Evolutionary conservation across 2,329 filamentous ascomycete species (phyloP), one percentile per base, ranked within the genome.

Genomic region (Fusarium sp.): DNA sequence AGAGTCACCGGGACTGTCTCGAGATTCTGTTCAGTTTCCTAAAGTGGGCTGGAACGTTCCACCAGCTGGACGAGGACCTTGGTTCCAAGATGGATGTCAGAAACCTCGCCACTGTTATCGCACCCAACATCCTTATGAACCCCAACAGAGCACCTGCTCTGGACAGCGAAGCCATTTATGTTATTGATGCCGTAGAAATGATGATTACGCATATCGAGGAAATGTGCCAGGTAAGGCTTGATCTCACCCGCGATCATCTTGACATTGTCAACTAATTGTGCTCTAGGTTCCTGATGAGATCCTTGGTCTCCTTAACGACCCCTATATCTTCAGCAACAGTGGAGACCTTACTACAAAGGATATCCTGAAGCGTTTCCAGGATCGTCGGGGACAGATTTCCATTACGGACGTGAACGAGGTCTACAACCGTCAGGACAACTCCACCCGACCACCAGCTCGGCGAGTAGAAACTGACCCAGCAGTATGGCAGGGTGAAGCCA

Each of bases 81-180:
- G 96, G 96, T 26, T 98, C 95, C 73, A 98, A 98, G 85, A 99
- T 99, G 96, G 96, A 99, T 78, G 92, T 97, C 54, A 94, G 97
- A 83, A 99, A 99, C 76, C 87, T 99, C 68, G 94, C 96, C 5
- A 98, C 97, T 5, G 96, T 99, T 68, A 98, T 99, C 79, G 95
- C 95, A 7, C 96, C 96, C 0, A 99, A 99, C 75, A 94, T 99
- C 66, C 86, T 98, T 14, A 95, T 92, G 73, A 92, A 91, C 70
- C 85, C 84, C 71, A 82, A 87, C 42, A 92, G 91, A 77, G 86
- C 85, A 49, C 85, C 87, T 8, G 88, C 88, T 43, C 88, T 94
- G 69, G 95, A 97, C 72, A 90, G 91, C 75, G 94, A 97, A 72
- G 96, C 94, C 66, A 98, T 98, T 83, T 88, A 92, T 75, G 94